Evolutionary conservation across 495 filamentous ascomycete species (phyloP), one percentile per base, ranked within the genome.

Genomic region (Filosporella fistucella): DNA sequence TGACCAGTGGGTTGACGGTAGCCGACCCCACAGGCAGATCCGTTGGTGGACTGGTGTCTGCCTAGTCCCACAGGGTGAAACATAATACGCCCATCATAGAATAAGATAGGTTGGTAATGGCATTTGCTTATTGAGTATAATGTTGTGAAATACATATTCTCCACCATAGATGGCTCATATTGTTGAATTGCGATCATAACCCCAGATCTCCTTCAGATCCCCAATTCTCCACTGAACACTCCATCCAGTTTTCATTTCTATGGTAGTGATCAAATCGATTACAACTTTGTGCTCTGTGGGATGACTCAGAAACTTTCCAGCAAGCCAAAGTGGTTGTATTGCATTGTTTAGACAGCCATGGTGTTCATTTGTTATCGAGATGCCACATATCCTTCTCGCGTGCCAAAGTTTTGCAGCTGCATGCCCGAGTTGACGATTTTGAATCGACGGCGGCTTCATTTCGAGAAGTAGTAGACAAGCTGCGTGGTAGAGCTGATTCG

Each of bases 271-370:
- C 2, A 71, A 52, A n/a, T 68, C 58, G 11, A 68, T 48, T 2
- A 76, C 65, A 7, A 62, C 58, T 4, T 53, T 52, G 55, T 76
- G 72, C 38, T 76, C 70, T 0, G 63, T 64, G 5, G 49, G 48
- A 49, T 76, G 69, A 32, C 64, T 75, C 39, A 75, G 65, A 0
- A 72, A 47, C 20, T 59, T 61, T 4, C 70, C 72, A 1, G 72
- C 72, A 43, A 76, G 68, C 66, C 66, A 74, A 4, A 74, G 57
- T 2, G 72, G 70, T 47, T 74, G 72, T 13, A 76, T 68, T 4
- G 69, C 66, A 49, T 75, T 75, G 33, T 68, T 75, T 48, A 71
- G 46, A 32, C 70, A 71, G 2, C 70, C 70, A 13, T 69, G 63
- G 41, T 75, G 72, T 8, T 64, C 60, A 39, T 76, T 76, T 11